Evolutionary conservation across 139 green algal species (phyloP).

Genomic region (Limnomonas spitsbergensis): DNA sequence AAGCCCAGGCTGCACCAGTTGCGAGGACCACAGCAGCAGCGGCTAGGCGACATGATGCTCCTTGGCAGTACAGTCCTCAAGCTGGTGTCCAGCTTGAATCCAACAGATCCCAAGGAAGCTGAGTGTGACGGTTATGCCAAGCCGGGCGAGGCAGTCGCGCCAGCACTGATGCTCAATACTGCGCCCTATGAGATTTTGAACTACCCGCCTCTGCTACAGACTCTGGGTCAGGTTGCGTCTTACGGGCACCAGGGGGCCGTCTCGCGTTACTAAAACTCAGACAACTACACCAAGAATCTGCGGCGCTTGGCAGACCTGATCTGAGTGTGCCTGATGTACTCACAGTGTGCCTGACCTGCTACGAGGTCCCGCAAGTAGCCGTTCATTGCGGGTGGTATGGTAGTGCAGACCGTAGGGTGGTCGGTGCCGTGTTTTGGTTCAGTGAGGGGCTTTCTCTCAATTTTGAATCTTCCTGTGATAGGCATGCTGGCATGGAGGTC

Average conservation of each 20-base stretch:
- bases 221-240: constrained; percentile 18
- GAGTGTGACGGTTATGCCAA: background rate
- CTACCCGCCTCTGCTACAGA: constrained; percentile 66
- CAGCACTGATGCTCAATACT: constrained; percentile 41
- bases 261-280: constrained; percentile 91
- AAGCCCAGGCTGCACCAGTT: constrained; percentile 72
- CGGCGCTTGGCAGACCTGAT: constrained; percentile 12
- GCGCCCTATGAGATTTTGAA: constrained; percentile 82
- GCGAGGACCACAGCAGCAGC: background rate
- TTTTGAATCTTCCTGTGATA: no score
- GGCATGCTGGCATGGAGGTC: no score
- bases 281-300: constrained; percentile 79
- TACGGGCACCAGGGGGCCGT: constrained; percentile 90
- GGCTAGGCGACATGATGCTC: no score
- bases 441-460: no score
- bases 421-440: no score
- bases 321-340: no score
- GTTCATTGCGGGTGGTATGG: no score
- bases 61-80: background rate
- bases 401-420: no score
- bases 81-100: no score
- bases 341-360: no score
- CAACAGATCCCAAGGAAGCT: background rate
- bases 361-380: no score
- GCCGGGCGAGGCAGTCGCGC: background rate